Evolutionary conservation across 768 basidiomycete species (phyloP), one percentile per base, ranked within the genome.

Genomic region (Amanita inopinata): DNA sequence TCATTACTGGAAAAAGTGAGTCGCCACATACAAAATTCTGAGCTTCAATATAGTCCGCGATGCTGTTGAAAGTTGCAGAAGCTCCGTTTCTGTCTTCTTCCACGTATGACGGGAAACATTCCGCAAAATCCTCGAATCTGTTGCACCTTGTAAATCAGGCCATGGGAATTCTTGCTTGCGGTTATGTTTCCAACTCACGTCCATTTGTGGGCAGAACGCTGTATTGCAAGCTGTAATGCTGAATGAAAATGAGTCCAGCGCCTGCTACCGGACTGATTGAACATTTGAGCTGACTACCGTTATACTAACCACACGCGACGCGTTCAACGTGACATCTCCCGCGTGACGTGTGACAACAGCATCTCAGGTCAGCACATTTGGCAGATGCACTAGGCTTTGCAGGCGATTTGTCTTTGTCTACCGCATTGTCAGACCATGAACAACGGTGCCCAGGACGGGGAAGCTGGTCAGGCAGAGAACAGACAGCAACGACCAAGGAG

Each of bases 11-110:
- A 45, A 39, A 35, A 10, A 10, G 3, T n/a, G n/a, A 23, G 15
- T 39, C 51, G 60, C 41, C 58, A 68, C 59, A 38, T 53, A 70
- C 70, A 51, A 65, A 54, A 37, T 76, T 80, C 38, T 77, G 70
- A 9, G 74, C 70, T 50, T 87, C 83, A 52, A 86, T 80, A 41
- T 83, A 82, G 48, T 76, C 67, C 4, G 83, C 76, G 12, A 88
- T 76, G 12, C 74, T 76, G 43, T 78, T 78, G 53, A 70, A 81
- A 1, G 75, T 76, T 2, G 71, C 73, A 20, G 69, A 66, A 1
- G 78, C 71, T 8, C 76, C 73, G 39, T 79, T 76, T 46, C 72
- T 75, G 46, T 80, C 77, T 49, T 81, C 78, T 49, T 80, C 74
- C 22, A 73, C 76, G 55, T 76, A 82, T 20, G 74, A 56, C 4